Evolutionary conservation across 164 flowering plant species (phyloP).

Genomic region (Umbilicus rupestris): DNA sequence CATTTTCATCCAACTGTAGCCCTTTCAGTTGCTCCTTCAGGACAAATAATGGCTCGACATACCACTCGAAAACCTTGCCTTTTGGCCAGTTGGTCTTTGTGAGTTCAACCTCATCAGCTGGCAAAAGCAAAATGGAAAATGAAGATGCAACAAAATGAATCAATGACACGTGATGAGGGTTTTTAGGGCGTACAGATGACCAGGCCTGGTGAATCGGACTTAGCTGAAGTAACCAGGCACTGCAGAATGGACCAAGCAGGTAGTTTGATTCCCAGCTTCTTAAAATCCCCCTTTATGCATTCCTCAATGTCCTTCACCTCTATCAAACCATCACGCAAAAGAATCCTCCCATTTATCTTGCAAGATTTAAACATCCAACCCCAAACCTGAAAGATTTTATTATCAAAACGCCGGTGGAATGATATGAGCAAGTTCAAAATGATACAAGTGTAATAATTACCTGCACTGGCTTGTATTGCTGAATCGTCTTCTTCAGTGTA

Average conservation of each 20-base stretch:
- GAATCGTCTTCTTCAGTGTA: slow-evolving; percentile 50
- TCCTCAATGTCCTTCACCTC: slow-evolving; percentile 51
- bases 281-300: slow-evolving; percentile 59
- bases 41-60: slow-evolving; percentile 58
- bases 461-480: slow-evolving; percentile 64
- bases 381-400: slow-evolving; percentile 44
- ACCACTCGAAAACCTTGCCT: slow-evolving; percentile 79
- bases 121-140: slow-evolving; percentile 1
- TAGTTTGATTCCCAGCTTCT: slow-evolving; percentile 50
- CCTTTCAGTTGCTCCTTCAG: slow-evolving; percentile 84
- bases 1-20: slow-evolving; percentile 45
- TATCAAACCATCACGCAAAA: slow-evolving; percentile 59
- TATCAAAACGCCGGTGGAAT: background rate
- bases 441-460: slow-evolving; percentile 20
- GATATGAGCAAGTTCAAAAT: background rate
- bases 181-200: slow-evolving; percentile 43
- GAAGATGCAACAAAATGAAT: background rate
- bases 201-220: slow-evolving; percentile 57
- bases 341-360: slow-evolving; percentile 61
- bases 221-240: slow-evolving; percentile 65
- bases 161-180: background rate
- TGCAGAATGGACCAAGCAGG: slow-evolving; percentile 82
- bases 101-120: slow-evolving; percentile 68
- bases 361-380: slow-evolving; percentile 81
- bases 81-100: slow-evolving; percentile 48